These are phyloP conservation scores for Ceratobasidium sp. DNA, from an alignment of 1,284 basidiomycete species.

Conservation along the genomic window DNA sequence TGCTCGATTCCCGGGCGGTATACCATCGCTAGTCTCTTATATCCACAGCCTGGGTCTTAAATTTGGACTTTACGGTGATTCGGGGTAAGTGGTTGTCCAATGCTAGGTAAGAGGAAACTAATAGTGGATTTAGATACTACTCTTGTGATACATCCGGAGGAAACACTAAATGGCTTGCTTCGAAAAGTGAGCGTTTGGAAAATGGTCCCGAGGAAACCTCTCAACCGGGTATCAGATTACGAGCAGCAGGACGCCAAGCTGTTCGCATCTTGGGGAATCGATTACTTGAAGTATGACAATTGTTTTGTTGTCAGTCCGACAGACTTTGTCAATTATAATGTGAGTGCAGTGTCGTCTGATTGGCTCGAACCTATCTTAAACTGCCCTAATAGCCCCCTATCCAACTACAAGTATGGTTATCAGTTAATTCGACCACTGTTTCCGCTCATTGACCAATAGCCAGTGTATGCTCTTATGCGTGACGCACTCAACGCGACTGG, in stretches of 20 bases:
- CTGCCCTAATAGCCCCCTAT: constrained; percentile 56
- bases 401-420: constrained; percentile 51
- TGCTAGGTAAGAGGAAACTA: constrained; percentile 6
- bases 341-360: background rate
- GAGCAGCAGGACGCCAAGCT: constrained; percentile 62
- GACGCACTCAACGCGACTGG: constrained; percentile 35
- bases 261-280: constrained; percentile 65
- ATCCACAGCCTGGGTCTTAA: constrained; percentile 60
- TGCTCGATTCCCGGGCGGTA: constrained; percentile 59
- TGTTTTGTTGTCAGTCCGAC: constrained; percentile 64
- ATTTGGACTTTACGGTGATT: constrained; percentile 63
- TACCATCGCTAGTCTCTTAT: constrained; percentile 60
- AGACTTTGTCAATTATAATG: constrained; percentile 62
- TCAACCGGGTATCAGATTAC: constrained; percentile 57
- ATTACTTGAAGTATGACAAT: constrained; percentile 67
- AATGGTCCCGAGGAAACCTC: background rate
- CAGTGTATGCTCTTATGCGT: constrained; percentile 58
- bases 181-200: constrained; percentile 14
- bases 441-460: background rate
- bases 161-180: constrained; percentile 61
- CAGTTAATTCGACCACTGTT: constrained; percentile 11
- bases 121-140: constrained; percentile 56
- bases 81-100: constrained; percentile 52
- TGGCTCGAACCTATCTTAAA: background rate
- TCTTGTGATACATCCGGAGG: constrained; percentile 64